Conservation (phyloP, 1,284 basidiomycete species). For the Coniferiporia sulphurascens region DNA sequence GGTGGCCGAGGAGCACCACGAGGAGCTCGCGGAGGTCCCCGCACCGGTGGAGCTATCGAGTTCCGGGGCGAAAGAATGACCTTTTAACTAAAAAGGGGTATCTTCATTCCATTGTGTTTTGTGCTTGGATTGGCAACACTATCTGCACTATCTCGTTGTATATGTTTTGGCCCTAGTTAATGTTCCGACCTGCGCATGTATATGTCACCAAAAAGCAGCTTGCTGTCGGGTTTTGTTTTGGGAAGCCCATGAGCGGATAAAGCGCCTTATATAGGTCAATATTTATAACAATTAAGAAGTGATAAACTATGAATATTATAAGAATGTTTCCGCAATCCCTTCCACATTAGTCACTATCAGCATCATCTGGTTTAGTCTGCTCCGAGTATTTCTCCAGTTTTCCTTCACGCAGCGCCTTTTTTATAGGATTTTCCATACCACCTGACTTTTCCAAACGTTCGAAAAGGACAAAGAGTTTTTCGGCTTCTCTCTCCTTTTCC, state of each 20-base stretch:
- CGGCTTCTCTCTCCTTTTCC: slow-evolving; percentile 88
- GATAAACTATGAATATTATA: no score
- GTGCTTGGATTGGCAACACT: neutral
- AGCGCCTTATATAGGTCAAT: no score
- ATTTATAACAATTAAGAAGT: no score
- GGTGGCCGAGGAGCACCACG: slow-evolving; percentile 41
- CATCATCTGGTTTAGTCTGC: neutral
- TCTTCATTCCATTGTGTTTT: neutral
- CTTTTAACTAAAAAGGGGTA: slow-evolving; percentile 35
- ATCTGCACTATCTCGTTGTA: neutral
- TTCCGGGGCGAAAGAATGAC: slow-evolving; percentile 81
- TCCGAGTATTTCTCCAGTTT: slow-evolving; percentile 26
- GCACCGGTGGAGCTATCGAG: slow-evolving; percentile 70
- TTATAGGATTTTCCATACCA: slow-evolving; percentile 68
- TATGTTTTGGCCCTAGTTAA: neutral
- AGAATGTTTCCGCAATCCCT: no score
- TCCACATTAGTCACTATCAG: neutral
- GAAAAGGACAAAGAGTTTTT: slow-evolving; percentile 85
- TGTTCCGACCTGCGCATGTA: neutral
- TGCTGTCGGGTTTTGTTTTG: neutral
- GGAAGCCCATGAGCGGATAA: neutral
- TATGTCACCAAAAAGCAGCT: slow-evolving; percentile 1
- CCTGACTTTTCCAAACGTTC: slow-evolving; percentile 79
- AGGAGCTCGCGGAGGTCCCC: slow-evolving; percentile 49
- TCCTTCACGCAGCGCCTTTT: slow-evolving; percentile 63